A percentile compares a stretch with the other conserved stretches of the same genome.
phyloP scores from a whole-genome alignment of 345 rosid genomes.

The Ceriops decandra region DNA sequence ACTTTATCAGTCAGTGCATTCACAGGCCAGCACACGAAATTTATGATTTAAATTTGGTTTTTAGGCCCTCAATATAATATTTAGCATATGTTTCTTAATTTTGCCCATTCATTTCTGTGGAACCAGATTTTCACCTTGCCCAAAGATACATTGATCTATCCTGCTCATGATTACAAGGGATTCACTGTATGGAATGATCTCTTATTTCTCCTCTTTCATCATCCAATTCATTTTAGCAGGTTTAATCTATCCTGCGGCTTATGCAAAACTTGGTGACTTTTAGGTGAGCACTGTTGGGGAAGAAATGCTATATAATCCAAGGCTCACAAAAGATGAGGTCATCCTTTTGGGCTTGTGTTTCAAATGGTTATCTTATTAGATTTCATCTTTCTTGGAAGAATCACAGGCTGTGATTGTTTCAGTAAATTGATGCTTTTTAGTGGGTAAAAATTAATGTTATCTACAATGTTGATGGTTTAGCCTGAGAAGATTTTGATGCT shows the following conservation, averaged over 20 bases:
- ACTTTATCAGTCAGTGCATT: slow-evolving; percentile 85
- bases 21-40: slow-evolving; percentile 56
- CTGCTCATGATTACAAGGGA: slow-evolving; percentile 94
- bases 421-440: too few relatives aligned
- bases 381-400: too few relatives aligned
- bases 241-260: slow-evolving; percentile 5
- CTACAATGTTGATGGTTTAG: too few relatives aligned
- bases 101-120: slow-evolving; percentile 9
- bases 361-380: background rate
- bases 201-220: background rate
- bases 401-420: too few relatives aligned
- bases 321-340: slow-evolving; percentile 83
- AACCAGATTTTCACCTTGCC: slow-evolving; percentile 82
- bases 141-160: slow-evolving; percentile 77
- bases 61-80: background rate
- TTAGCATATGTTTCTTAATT: background rate
- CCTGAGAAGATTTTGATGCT: too few relatives aligned
- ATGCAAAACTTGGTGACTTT: slow-evolving; percentile 11
- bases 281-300: slow-evolving; percentile 96
- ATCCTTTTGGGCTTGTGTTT: background rate
- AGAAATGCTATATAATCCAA: slow-evolving; percentile 70
- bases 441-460: too few relatives aligned
- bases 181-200: slow-evolving; percentile 52
- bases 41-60: background rate
- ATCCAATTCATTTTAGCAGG: background rate